Percentiles rank a stretch among this genome's conserved stretches.
Evolutionary conservation across 2,329 filamentous ascomycete species (phyloP).

Genomic region (Epichloe glyceriae): DNA sequence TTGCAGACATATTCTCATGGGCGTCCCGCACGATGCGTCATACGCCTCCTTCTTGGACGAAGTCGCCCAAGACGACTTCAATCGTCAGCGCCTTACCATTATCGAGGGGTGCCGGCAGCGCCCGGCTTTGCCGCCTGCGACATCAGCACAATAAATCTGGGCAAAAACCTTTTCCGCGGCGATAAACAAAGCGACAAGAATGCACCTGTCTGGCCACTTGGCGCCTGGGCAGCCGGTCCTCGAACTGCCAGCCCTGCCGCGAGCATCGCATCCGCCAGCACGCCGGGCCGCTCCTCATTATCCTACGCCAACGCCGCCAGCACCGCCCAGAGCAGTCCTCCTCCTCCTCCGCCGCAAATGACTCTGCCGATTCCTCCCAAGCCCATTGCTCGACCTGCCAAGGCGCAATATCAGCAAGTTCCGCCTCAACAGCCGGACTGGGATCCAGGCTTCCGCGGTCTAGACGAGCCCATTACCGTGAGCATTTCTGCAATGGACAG

Average conservation of each 20-base stretch:
- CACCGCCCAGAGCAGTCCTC: conserved; percentile 20
- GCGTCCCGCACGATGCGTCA: conserved; percentile 47
- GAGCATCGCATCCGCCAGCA: conserved; percentile 7
- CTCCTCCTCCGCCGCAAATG: conserved; percentile 25
- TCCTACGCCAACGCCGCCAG: conserved; percentile 30
- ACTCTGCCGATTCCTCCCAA: conserved; percentile 27
- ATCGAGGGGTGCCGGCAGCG: conserved; percentile 41
- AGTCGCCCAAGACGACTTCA: conserved; percentile 31
- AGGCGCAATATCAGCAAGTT: conserved; percentile 12
- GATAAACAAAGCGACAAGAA: conserved; percentile 33
- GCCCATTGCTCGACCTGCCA: conserved; percentile 4
- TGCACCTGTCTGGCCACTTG: conserved; percentile 7
- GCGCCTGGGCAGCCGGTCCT: conserved; percentile 5
- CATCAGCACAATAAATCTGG: conserved; percentile 33
- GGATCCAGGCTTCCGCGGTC: conserved; percentile 40
- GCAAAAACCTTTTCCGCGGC: conserved; percentile 36
- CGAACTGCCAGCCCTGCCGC: conserved; percentile 8
- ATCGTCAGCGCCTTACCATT: conserved; percentile 34
- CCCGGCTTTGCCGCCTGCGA: conserved; percentile 34
- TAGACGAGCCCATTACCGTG: conserved; percentile 38
- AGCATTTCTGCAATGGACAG: conserved; percentile 34
- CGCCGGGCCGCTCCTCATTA: conserved; percentile 4
- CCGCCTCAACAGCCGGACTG: conserved; percentile 26
- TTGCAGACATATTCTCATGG: conserved; percentile 48
- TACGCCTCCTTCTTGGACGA: conserved; percentile 48